Evolutionary conservation across 192 early-diverging fungal genomes (phyloP).

Genomic region (Gonapodya sp.): DNA sequence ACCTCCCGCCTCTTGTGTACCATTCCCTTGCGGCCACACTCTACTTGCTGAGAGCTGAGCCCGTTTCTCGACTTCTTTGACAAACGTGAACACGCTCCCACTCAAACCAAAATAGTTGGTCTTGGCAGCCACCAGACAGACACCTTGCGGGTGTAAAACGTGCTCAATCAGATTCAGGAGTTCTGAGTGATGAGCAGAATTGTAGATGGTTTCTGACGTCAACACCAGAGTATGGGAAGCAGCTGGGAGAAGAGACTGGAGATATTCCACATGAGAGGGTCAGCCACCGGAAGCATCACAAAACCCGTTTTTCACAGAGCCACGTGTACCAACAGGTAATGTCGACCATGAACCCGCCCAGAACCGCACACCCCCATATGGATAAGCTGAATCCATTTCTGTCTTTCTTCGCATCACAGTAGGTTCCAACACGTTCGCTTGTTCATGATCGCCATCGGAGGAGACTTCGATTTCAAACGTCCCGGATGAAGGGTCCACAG

Average conservation of each 20-base stretch:
- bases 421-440: not conserved
- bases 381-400: no score
- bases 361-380: not conserved
- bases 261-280: not conserved
- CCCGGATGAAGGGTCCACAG: not conserved
- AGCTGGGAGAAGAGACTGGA: not conserved
- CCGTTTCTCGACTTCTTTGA: constrained; percentile 39
- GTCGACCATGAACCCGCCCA: not conserved
- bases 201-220: constrained; percentile 12
- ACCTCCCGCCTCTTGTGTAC: constrained; percentile 31
- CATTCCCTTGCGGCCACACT: constrained; percentile 31
- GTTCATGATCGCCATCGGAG: no score
- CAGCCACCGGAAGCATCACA: not conserved
- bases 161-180: constrained; percentile 10
- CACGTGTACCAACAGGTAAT: not conserved
- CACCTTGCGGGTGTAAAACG: not conserved
- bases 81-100: constrained; percentile 71
- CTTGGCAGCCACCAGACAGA: constrained; percentile 76
- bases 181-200: constrained; percentile 3
- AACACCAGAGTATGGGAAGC: not conserved
- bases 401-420: no score
- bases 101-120: constrained; percentile 90
- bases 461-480: not conserved
- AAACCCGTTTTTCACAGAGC: no score
- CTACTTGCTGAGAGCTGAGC: constrained; percentile 44